These are phyloP conservation scores for Murraya koenigii DNA, from an alignment of 345 rosid species.

Conservation along the genomic window DNA sequence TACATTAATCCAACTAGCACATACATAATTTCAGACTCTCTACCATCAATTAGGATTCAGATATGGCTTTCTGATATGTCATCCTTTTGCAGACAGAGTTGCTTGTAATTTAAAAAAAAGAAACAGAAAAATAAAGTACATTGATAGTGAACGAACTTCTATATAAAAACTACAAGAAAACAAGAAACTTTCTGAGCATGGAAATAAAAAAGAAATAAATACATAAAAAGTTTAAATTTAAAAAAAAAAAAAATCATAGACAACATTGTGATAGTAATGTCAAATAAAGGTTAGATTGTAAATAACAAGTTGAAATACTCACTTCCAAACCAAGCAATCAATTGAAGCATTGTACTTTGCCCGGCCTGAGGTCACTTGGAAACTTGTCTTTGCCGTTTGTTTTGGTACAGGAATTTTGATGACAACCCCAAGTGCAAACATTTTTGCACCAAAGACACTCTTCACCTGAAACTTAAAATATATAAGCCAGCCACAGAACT, in stretches of 20 bases:
- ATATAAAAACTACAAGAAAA: neutral
- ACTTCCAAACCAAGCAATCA: constrained; percentile 99
- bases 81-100: neutral
- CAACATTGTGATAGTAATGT: neutral
- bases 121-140: too few species aligned
- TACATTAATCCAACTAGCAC: neutral
- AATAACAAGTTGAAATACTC: constrained; percentile 33
- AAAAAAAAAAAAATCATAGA: neutral
- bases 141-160: neutral
- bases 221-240: too few species aligned
- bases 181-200: neutral
- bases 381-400: constrained; percentile 96
- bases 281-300: neutral
- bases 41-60: neutral
- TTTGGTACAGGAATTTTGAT: constrained; percentile 98
- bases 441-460: constrained; percentile 98
- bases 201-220: neutral
- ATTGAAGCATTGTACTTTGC: constrained; percentile 95
- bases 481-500: constrained; percentile 16
- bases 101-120: neutral
- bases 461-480: constrained; percentile 64
- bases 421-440: constrained; percentile 99
- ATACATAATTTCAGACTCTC: neutral
- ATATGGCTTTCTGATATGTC: neutral
- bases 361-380: constrained; percentile 95